Evolutionary conservation across 139 green algal genomes (phyloP).

Genomic region (Volvox reticuliferus): DNA sequence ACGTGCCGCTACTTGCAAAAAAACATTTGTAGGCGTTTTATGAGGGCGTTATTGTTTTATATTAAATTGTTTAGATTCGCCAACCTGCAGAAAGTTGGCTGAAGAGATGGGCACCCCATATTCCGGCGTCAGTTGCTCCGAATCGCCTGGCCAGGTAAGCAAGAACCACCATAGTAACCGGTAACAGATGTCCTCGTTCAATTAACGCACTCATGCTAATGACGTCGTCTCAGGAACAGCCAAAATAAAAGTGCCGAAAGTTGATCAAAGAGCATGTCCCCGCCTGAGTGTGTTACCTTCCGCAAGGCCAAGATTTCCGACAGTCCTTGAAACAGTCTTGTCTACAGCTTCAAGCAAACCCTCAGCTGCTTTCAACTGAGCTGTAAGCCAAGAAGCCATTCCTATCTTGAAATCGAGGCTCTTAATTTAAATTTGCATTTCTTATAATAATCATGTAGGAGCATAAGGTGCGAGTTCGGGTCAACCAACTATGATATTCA

Average conservation of each 20-base stretch:
- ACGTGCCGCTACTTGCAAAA: no score
- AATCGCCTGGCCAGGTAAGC: conserved; percentile 43
- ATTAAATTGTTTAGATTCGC: no score
- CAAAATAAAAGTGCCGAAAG: background rate
- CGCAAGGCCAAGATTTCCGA: conserved; percentile 18
- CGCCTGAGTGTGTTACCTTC: conserved; percentile 30
- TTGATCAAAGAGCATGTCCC: background rate
- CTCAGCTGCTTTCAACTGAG: conserved; percentile 70
- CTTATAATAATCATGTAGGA: no score
- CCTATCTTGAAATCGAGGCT: background rate
- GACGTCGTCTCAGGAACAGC: background rate
- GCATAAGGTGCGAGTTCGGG: no score
- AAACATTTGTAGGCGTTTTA: no score
- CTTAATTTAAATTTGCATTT: no score
- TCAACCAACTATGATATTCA: no score
- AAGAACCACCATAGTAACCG: background rate
- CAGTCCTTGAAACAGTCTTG: conserved; percentile 65
- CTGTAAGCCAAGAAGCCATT: conserved; percentile 62
- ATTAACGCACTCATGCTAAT: background rate
- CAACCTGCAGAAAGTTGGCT: background rate
- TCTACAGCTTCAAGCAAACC: conserved; percentile 78
- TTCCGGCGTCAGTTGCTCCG: conserved; percentile 55
- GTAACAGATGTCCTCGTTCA: background rate
- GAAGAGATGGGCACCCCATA: background rate
- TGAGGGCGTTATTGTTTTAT: no score